phyloP scores from a whole-genome alignment of 2,329 filamentous ascomycete species.

The Exophiala aquamarina region DNA sequence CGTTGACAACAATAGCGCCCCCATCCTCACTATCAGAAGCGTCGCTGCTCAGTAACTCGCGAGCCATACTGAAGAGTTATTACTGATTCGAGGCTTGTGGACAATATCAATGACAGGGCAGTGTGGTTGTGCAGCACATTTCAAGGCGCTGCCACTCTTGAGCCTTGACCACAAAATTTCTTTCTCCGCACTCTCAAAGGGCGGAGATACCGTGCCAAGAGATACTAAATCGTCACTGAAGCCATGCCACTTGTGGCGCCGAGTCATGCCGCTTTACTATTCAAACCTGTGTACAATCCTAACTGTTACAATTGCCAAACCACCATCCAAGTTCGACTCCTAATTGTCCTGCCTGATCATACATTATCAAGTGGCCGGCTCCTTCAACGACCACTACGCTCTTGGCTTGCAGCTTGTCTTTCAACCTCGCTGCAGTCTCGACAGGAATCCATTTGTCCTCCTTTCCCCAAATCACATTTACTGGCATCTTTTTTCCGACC shows the following conservation, averaged over 20 bases:
- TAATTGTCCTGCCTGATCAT: conserved; percentile 43
- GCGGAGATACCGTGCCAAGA: too few relatives aligned
- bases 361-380: conserved; percentile 48
- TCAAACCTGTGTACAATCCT: too few relatives aligned
- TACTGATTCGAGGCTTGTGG: not conserved
- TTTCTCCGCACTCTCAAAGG: too few relatives aligned
- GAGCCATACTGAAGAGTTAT: conserved; percentile 21
- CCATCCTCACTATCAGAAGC: conserved; percentile 42
- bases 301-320: too few relatives aligned
- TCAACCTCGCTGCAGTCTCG: conserved; percentile 37
- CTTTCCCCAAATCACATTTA: conserved; percentile 47
- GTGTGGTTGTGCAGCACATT: not conserved
- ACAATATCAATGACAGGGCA: not conserved
- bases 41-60: conserved; percentile 37
- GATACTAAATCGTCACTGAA: too few relatives aligned
- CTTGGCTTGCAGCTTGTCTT: conserved; percentile 31
- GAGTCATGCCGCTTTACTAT: too few relatives aligned
- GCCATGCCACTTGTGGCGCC: too few relatives aligned
- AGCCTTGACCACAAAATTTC: too few relatives aligned
- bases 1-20: conserved; percentile 36
- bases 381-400: conserved; percentile 38
- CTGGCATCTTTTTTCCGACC: conserved; percentile 36
- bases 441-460: conserved; percentile 47
- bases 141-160: too few relatives aligned
- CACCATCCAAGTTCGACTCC: conserved; percentile 40